Conservation (phyloP, 495 filamentous ascomycete genomes). For the Penicillium lividum region DNA sequence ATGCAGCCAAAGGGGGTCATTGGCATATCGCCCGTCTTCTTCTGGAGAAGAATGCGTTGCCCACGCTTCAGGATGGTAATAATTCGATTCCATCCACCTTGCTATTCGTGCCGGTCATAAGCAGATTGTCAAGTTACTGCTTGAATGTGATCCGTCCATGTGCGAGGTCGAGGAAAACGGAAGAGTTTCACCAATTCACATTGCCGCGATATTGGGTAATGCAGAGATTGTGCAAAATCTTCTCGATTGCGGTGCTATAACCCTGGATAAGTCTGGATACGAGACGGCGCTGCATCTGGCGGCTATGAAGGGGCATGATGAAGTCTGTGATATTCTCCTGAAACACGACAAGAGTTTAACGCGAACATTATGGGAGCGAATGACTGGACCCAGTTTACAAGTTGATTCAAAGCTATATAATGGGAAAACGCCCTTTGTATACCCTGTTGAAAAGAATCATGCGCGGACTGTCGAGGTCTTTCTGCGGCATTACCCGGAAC, state of each 20-base stretch:
- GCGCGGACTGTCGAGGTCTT: slow-evolving; percentile 6
- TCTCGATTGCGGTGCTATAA: neutral
- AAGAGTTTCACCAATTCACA: neutral
- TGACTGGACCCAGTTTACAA: slow-evolving; percentile 11
- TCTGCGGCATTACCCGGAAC: slow-evolving; percentile 7
- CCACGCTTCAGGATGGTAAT: slow-evolving; percentile 2
- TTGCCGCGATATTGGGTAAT: slow-evolving; percentile 3
- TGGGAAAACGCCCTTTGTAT: slow-evolving; percentile 1
- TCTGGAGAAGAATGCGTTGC: slow-evolving; percentile 9
- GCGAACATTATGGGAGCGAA: slow-evolving; percentile 5
- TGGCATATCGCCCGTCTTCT: slow-evolving; percentile 12
- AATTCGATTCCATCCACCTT: neutral
- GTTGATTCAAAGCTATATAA: slow-evolving; percentile 5
- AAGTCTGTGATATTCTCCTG: slow-evolving; percentile 11
- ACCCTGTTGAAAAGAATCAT: neutral
- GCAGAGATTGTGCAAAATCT: slow-evolving; percentile 8
- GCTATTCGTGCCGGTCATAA: slow-evolving; percentile 7
- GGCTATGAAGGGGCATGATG: slow-evolving; percentile 8
- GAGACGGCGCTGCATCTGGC: slow-evolving; percentile 6
- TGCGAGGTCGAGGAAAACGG: neutral
- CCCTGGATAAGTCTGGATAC: neutral
- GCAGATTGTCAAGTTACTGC: slow-evolving; percentile 5
- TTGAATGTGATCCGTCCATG: slow-evolving; percentile 7
- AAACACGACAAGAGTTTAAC: slow-evolving; percentile 7
- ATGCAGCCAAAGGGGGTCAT: slow-evolving; percentile 13